Base-by-base conservation (phyloP, 2,329 filamentous ascomycete species). In the Dothistroma septosporum region DNA sequence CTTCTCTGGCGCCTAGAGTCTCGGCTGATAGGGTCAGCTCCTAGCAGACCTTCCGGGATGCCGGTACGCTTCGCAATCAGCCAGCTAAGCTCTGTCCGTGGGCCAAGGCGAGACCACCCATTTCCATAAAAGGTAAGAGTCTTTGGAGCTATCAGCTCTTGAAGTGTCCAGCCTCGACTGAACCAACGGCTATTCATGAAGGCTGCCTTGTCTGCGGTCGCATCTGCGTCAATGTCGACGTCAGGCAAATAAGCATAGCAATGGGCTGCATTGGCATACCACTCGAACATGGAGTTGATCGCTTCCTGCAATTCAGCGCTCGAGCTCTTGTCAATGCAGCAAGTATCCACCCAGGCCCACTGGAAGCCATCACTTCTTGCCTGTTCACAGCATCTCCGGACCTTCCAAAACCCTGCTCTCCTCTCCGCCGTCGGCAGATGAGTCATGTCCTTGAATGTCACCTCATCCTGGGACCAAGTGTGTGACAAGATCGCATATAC, bases 331-430 rank as follows among this genome's bases (percentile, higher is more conserved):
- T 68, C 59, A 21, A 68, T 68, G 55, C 64, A 64, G 54, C 64
- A 67, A 3, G 66, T 67, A 49, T 68, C 66, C 16, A 68, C 35
- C 65, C 66, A 68, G 48, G 57, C 57, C 16, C 55, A 62, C 9
- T 62, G 33, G 12, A 64, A 22, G 1, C 55, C 60, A 24, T 66
- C 58, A 11, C 52, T 22, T 8, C 32, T 47, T 4, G 63, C 65
- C 28, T 61, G 63, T 33, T 53, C 21, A 21, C 60, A 59, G 16
- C 53, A 32, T 21, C 53, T 53, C 21, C 52, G 21, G 31, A 67
- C 56, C 46, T 67, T 67, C 7, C n/a, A 41, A 31, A 49, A 61
- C 4, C 59, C 59, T 7, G 53, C 24, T 52, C 64, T 63, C 12
- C 16, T n/a, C 11, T 57, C 11, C 5, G 35, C 50, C 21, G 31